Evolutionary conservation across 495 filamentous ascomycete genomes (phyloP).

Genomic region (Hypoxylon fragiforme): DNA sequence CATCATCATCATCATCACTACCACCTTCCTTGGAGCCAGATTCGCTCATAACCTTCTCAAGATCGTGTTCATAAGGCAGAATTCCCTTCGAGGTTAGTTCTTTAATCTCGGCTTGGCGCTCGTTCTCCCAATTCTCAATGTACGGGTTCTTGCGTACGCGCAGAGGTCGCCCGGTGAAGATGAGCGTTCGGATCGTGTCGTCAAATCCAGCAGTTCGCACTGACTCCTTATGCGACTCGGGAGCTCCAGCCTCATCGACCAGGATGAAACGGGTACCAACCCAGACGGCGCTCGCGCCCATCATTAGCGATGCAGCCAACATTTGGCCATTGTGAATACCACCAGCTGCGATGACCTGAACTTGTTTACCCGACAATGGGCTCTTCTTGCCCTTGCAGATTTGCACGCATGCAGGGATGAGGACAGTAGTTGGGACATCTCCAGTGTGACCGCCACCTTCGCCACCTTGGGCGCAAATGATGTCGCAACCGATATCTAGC

Average conservation of each 20-base stretch:
- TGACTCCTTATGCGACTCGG: conserved; percentile 94
- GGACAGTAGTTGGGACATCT: conserved; percentile 82
- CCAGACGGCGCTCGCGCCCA: conserved; percentile 92
- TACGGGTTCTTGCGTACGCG: conserved; percentile 92
- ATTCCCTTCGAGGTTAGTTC: conserved; percentile 83
- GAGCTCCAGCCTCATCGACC: conserved; percentile 88
- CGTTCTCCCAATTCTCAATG: conserved; percentile 94
- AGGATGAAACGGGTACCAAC: conserved; percentile 96
- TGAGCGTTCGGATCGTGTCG: conserved; percentile 94
- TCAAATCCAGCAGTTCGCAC: conserved; percentile 89
- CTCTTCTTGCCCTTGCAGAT: conserved; percentile 80
- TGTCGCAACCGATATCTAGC: conserved; percentile 83
- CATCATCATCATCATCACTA: conserved; percentile 56
- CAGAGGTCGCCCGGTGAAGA: conserved; percentile 95
- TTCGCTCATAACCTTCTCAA: conserved; percentile 71
- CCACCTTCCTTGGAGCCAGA: conserved; percentile 78
- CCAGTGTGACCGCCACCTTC: conserved; percentile 93
- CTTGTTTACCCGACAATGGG: conserved; percentile 80
- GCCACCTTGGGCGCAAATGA: conserved; percentile 92
- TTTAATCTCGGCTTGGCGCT: conserved; percentile 86
- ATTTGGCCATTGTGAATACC: conserved; percentile 92
- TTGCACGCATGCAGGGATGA: conserved; percentile 88
- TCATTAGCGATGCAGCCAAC: conserved; percentile 86
- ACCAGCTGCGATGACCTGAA: conserved; percentile 91
- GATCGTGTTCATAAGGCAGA: conserved; percentile 91